Percentiles rank a stretch among this genome's conserved stretches.
Evolutionary conservation across 331 rosid species (phyloP).

Genomic region (Erythrophleum ivorense): DNA sequence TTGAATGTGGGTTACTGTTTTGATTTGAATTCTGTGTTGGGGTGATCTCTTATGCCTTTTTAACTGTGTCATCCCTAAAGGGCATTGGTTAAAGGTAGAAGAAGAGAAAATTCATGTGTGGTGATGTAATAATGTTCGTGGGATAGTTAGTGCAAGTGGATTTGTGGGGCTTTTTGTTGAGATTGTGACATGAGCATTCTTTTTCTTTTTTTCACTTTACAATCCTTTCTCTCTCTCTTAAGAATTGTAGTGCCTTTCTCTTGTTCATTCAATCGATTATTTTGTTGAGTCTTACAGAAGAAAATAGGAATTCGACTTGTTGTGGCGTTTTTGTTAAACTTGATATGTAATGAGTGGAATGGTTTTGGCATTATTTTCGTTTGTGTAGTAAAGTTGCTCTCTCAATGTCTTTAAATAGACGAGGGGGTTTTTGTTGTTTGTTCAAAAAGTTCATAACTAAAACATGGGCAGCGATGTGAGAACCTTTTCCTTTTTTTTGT

Average conservation of each 20-base stretch:
- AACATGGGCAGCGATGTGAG: neutral
- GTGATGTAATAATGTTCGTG: neutral
- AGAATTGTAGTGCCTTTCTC: too few species aligned
- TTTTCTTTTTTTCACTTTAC: neutral
- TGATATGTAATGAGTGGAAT: neutral
- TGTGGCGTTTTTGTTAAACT: too few species aligned
- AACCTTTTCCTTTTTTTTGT: too few species aligned
- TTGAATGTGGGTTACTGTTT: neutral
- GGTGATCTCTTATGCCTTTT: neutral
- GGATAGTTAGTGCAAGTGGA: conserved; percentile 14
- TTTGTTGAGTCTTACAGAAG: too few species aligned
- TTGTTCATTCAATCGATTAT: too few species aligned
- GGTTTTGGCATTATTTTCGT: neutral
- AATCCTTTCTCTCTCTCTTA: neutral
- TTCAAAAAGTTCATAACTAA: neutral
- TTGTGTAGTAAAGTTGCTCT: too few species aligned
- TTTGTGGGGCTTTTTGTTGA: neutral
- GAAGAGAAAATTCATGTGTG: neutral
- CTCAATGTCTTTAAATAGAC: too few species aligned
- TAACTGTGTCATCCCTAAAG: neutral
- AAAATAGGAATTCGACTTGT: too few species aligned
- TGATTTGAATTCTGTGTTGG: neutral
- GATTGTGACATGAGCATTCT: neutral
- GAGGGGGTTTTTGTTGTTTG: neutral
- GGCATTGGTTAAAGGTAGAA: neutral